Percentiles rank a stretch among this genome's conserved stretches.
These are phyloP conservation scores for Gracilaria vermiculophylla DNA, from an alignment of 23 red algal genomes.

Conservation along the genomic window DNA sequence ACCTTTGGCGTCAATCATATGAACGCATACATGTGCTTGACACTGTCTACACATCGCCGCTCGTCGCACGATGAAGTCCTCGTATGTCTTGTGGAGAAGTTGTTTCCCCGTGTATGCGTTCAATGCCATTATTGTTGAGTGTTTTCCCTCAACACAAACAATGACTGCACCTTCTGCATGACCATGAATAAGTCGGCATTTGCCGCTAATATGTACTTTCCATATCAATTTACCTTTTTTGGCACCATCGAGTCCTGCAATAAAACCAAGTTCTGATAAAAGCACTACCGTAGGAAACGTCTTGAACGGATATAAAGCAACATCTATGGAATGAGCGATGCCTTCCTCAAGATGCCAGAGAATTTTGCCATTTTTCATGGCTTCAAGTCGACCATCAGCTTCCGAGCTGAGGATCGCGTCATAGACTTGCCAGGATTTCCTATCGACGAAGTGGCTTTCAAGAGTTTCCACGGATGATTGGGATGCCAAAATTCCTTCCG, in stretches of 20 bases:
- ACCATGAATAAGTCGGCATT: constrained; percentile 12
- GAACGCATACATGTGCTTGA: constrained; percentile 8
- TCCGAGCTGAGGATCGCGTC: not conserved
- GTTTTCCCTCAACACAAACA: not conserved
- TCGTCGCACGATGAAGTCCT: not conserved
- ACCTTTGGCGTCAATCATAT: not conserved
- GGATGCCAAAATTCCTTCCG: not conserved
- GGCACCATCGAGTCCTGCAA: not conserved
- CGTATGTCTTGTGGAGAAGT: not conserved
- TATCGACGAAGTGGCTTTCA: not conserved
- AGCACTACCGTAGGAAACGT: not conserved
- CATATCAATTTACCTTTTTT: not conserved
- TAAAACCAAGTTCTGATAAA: constrained; percentile 19
- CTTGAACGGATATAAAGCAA: not conserved
- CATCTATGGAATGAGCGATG: constrained; percentile 1
- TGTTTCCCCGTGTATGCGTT: not conserved
- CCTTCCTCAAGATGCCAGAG: constrained; percentile 30
- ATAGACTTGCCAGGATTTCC: not conserved
- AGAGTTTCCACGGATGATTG: not conserved
- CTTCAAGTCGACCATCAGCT: constrained; percentile 14
- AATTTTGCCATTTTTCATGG: not conserved
- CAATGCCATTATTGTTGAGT: not conserved
- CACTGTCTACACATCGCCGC: not conserved
- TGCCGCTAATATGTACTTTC: not conserved
- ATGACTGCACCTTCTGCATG: constrained; percentile 16